Evolutionary conservation across 1,139 yeast genomes (phyloP).

Genomic region (Hyphopichia buzzinii): DNA sequence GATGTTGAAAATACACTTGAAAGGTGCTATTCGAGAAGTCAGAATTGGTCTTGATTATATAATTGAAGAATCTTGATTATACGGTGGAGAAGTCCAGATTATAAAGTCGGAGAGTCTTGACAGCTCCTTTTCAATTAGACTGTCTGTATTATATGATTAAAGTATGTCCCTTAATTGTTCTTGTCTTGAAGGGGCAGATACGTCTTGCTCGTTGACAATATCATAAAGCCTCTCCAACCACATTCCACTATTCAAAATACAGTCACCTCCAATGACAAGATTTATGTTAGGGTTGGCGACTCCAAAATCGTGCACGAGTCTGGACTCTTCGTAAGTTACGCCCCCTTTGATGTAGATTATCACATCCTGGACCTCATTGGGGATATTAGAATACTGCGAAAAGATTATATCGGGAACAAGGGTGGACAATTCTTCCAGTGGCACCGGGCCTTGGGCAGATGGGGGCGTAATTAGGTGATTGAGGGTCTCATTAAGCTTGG

Average conservation of each 20-base stretch:
- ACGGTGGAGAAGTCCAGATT: constrained; percentile 1
- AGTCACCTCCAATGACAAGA: constrained; percentile 74
- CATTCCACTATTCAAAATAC: constrained; percentile 55
- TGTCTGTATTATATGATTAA: neutral
- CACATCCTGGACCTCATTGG: constrained; percentile 59
- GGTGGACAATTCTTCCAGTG: constrained; percentile 24
- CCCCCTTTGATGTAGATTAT: constrained; percentile 88
- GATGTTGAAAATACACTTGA: no score
- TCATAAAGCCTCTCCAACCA: constrained; percentile 45
- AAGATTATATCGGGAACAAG: constrained; percentile 40
- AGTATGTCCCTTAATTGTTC: constrained; percentile 26
- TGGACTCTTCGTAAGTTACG: constrained; percentile 86
- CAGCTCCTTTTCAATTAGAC: neutral
- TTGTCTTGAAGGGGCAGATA: constrained; percentile 10
- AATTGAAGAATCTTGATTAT: no score
- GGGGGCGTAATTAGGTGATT: constrained; percentile 18
- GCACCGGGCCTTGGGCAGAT: constrained; percentile 1
- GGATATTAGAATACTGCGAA: constrained; percentile 28
- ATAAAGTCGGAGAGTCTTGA: no score
- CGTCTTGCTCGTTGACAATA: constrained; percentile 15
- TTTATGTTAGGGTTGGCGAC: constrained; percentile 46
- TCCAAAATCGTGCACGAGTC: constrained; percentile 74
- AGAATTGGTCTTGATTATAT: no score
- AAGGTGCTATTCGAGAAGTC: no score
- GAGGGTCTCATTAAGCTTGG: constrained; percentile 57